Base-by-base conservation (phyloP, 1,284 basidiomycete species). In the Cryptococcus sp. region DNA sequence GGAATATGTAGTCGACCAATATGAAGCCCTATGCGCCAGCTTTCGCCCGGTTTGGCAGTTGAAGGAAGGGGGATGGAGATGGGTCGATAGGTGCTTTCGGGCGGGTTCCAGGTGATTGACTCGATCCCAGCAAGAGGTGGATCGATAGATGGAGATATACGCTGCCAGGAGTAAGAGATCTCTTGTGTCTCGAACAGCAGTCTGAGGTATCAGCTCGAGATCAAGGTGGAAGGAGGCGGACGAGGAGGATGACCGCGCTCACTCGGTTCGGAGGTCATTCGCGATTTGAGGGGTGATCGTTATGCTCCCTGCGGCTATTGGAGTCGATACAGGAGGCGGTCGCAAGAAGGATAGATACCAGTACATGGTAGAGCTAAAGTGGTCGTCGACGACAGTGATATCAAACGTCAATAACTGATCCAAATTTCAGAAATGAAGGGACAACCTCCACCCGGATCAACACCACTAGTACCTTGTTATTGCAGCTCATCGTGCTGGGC, bases 61-160 rank as follows among this genome's bases (percentile, higher is more conserved):
- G 74, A 66, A 1, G 88, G 87, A 3, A 81, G 73, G 0, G 83
- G 80, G 0, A 92, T 76, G 1, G 76, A 66, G 1, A 89, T 75
- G 42, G 82, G 79, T 60, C 85, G 86, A 74, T 89, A 90, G 5
- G 83, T 82, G 41, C 77, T 82, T 19, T 74, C 72, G 33, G 78
- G 75, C 10, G 79, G 78, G 76, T 80, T 39, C 45, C 65, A 91
- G 1, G 80, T 14, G 11, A 43, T 4, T 18, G 9, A 5, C 22
- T 43, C 41, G 9, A 9, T 5, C 18, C 41, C 41, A 4, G 41
- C n/a, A 7, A 32, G 14, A 25, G 26, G 21, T 19, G 10, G 16
- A 16, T 24, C 21, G n/a, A 49, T 25, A 4, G 32, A 32, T 1
- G 47, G 60, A 2, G 42, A 35, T 6, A 59, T 16, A 5, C 61